Percentiles rank a stretch among this genome's conserved stretches.
These are phyloP conservation scores for Hyparrhenia diplandra DNA, from an alignment of 176 grass and related monocot genomes.

Conservation along the genomic window DNA sequence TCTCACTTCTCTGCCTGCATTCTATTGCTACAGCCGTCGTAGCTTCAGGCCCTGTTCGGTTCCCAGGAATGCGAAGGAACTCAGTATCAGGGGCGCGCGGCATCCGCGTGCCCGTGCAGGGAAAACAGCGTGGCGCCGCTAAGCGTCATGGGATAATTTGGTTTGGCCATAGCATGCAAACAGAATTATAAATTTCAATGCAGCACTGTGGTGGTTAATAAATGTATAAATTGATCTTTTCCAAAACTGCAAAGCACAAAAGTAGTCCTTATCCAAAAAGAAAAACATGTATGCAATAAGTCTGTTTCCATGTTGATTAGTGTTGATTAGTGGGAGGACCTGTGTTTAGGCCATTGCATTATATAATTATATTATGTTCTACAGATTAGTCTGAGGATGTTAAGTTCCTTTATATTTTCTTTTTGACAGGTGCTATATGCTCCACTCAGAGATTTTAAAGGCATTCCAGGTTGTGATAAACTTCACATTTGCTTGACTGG, in stretches of 20 bases:
- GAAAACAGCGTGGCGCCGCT: too few species aligned
- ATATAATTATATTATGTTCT: background rate
- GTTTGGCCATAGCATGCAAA: too few species aligned
- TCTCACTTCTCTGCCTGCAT: background rate
- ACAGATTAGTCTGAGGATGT: background rate
- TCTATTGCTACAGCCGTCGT: background rate
- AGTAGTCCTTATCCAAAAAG: too few species aligned
- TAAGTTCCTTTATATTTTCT: slow-evolving; percentile 19
- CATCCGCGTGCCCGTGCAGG: too few species aligned
- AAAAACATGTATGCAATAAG: background rate
- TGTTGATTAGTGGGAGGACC: too few species aligned
- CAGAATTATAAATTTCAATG: too few species aligned
- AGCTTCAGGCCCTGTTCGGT: background rate
- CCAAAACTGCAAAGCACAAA: too few species aligned
- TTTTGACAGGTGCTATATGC: slow-evolving; percentile 53
- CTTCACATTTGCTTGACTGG: slow-evolving; percentile 82
- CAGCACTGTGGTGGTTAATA: too few species aligned
- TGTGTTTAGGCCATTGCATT: background rate
- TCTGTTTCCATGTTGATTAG: background rate
- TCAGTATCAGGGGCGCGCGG: too few species aligned
- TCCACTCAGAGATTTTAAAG: slow-evolving; percentile 66
- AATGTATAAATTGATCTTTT: too few species aligned
- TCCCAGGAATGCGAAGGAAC: background rate
- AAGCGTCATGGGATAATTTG: too few species aligned
- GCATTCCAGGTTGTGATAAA: slow-evolving; percentile 64